These are phyloP conservation scores for Diaporthe amygdali DNA, from an alignment of 2,329 filamentous ascomycete genomes.

Conservation along the genomic window DNA sequence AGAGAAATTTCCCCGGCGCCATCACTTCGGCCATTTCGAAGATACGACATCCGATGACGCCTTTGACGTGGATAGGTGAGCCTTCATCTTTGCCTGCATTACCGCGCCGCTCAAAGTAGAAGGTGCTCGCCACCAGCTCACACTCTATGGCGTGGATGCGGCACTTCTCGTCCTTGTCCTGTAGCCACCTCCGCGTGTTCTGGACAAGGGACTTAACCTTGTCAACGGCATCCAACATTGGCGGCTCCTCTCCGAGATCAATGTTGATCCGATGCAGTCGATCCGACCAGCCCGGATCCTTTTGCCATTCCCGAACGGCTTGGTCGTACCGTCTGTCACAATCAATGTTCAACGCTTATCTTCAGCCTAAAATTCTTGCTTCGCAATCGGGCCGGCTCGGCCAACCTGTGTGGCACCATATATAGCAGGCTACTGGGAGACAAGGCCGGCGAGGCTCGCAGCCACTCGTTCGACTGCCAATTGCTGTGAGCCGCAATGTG, in stretches of 20 bases:
- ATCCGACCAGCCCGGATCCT: background rate
- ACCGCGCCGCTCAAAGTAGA: background rate
- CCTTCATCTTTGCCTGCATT: background rate
- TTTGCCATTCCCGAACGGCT: background rate
- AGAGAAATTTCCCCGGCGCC: background rate
- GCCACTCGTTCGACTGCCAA: too few species aligned
- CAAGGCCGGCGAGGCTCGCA: too few species aligned
- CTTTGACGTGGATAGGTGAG: background rate
- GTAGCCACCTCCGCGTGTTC: background rate
- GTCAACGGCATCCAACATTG: background rate
- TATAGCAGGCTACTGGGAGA: too few species aligned
- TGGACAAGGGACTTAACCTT: background rate
- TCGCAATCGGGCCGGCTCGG: too few species aligned
- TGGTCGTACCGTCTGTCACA: background rate
- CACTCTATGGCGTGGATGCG: background rate
- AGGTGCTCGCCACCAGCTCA: background rate
- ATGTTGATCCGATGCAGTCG: background rate
- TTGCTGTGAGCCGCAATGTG: too few species aligned
- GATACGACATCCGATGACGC: background rate
- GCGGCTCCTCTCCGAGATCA: background rate
- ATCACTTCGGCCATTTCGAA: background rate
- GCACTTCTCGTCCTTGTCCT: background rate
- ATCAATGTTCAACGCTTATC: background rate
- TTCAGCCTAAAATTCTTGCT: too few species aligned
- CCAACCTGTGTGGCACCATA: too few species aligned